Evolutionary conservation across 768 basidiomycete species (phyloP).

Genomic region (Dictyophora rubrovolvata): DNA sequence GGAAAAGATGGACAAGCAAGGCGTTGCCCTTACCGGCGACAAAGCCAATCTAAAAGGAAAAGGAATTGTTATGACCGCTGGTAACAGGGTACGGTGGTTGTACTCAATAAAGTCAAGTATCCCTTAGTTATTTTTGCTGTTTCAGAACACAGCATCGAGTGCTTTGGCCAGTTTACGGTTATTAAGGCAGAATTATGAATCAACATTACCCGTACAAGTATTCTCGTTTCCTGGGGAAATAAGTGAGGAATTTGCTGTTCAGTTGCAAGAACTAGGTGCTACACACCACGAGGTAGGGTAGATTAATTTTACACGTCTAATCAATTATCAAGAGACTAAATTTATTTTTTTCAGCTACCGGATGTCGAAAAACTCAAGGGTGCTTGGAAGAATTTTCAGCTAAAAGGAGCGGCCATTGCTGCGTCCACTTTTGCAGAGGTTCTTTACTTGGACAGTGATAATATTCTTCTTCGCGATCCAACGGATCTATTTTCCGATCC

Average conservation of each 20-base stretch:
- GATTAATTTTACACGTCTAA: background rate
- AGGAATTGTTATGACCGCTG: constrained; percentile 28
- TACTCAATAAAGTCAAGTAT: too few species aligned
- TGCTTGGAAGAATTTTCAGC: constrained; percentile 23
- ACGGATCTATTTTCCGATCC: constrained; percentile 25
- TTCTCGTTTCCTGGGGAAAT: constrained; percentile 30
- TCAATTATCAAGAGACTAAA: background rate
- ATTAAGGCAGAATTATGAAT: constrained; percentile 20
- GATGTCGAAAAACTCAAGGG: constrained; percentile 5
- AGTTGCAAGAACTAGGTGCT: constrained; percentile 25
- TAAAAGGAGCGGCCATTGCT: constrained; percentile 26
- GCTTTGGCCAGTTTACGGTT: constrained; percentile 24
- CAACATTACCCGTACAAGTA: constrained; percentile 27
- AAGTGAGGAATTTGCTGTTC: constrained; percentile 10
- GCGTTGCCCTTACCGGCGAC: constrained; percentile 15
- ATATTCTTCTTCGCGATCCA: constrained; percentile 26
- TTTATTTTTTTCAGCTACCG: background rate
- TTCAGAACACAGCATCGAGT: constrained; percentile 25
- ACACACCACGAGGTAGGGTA: constrained; percentile 17
- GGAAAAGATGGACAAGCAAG: constrained; percentile 15
- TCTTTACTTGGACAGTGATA: constrained; percentile 32
- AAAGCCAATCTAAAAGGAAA: constrained; percentile 12
- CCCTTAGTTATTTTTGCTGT: background rate
- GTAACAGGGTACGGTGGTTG: constrained; percentile 22
- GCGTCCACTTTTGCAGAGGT: constrained; percentile 25